Base-by-base conservation (phyloP, 2,329 filamentous ascomycete genomes). In the Lizonia empirigonia region DNA sequence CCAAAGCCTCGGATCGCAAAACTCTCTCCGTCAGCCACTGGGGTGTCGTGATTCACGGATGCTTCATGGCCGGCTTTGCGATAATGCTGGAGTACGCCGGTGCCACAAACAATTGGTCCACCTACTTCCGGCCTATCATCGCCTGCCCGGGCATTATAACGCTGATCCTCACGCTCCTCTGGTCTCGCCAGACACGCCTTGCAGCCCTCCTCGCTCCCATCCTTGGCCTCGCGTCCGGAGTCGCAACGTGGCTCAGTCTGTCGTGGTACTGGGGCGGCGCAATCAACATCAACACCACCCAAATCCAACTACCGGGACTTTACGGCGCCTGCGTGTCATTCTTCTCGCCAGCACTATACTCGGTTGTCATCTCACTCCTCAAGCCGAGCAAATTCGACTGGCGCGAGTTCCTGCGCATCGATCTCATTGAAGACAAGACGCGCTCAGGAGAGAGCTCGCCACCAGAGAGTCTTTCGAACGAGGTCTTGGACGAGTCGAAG, bases 71-170 rank as follows among this genome's bases (percentile, higher is more conserved):
- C 13, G 82, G 77, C 2, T 90, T 94, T 70, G 86, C 86, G 0
- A 88, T 89, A 0, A 90, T 89, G 0, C 81, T 93, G 0, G 56
- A 61, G 44, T 61, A 66, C 23, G 62, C 56, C 2, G 64, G 61
- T 22, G 55, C 52, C 44, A 50, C 50, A 91, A 95, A 89, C 90
- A 90, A n/a, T 92, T 91, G 65, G 78, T 94, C 5, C 92, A 93
- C 68, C 76, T 95, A 2, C 82, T 94, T 70, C 95, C 96, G 91
- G 90, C 91, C 45, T 4, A 88, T 91, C 40, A 89, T 96, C 63
- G 92, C 96, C 64, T 91, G 87, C 0, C 84, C 88, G 0, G 91
- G 90, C 2, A 90, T 94, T 2, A 80, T 96, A 9, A 91, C 91
- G 0, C 88, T 90, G 0, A 86, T 89, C 0, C 76, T 95, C 57